Base-by-base conservation (phyloP, 2,329 filamentous ascomycete species). In the Claviceps monticola region DNA sequence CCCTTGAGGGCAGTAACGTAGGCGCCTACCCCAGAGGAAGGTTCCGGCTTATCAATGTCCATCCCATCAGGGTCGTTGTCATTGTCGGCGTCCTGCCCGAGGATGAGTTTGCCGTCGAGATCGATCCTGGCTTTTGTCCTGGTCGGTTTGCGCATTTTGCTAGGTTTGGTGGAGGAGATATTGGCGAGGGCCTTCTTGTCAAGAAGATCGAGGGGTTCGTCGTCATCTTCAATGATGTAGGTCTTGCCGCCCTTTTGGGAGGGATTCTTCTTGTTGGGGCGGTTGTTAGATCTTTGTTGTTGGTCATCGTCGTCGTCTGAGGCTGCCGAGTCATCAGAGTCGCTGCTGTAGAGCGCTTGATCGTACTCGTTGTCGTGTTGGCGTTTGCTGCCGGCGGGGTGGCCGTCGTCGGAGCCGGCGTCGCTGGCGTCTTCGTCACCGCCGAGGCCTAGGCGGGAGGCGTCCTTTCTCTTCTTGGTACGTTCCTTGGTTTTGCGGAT, bases 401-500 rank as follows among this genome's bases (percentile, higher is more conserved):
- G 61, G n/a, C 70, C 71, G 11, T 74, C 73, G 17, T 71, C 72
- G 1, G 42, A 50, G 29, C 74, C 75, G 0, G 74, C 76, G 3
- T 78, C 75, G 5, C 74, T 78, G 6, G 75, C 80, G 7, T 76
- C 84, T 1, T 71, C 77, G 9, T 72, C 76, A 7, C 72, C 76
- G 6, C 72, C 76, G 29, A 26, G 42, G 16, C 75, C 80, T 46
- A 72, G 76, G 59, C 78, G 76, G 44, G 74, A 72, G 1, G 76
- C 79, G 21, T 85, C 85, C 76, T 89, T 95, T 76, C 89, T 90
- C 69, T 84, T 83, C 79, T 95, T 96, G 61, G 79, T 83, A 56
- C 91, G 80, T 67, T 97, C 91, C 66, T 89, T 87, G 38, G 87
- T 89, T 74, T 98, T 98, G 60, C 91, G 86, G 63, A 98, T 96